phyloP scores from a whole-genome alignment of 176 grass and related monocot species.

The Phoenix dactylifera region DNA sequence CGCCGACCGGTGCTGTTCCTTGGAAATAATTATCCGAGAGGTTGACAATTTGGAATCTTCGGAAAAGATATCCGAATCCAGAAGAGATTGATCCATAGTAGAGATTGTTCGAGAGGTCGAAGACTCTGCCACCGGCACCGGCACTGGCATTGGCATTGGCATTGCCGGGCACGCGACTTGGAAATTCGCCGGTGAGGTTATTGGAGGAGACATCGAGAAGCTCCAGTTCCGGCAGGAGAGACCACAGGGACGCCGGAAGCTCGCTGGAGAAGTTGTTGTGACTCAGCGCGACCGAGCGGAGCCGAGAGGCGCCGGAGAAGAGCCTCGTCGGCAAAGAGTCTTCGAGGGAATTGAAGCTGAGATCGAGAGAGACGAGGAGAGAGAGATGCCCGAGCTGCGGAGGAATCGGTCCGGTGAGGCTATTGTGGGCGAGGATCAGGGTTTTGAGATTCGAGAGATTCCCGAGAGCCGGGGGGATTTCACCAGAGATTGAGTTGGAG shows the following conservation, averaged over 20 bases:
- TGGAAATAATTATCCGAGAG: constrained; percentile 68
- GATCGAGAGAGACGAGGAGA: constrained; percentile 28
- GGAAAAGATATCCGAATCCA: constrained; percentile 13
- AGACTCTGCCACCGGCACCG: constrained; percentile 3
- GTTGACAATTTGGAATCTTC: constrained; percentile 52
- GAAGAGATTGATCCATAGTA: constrained; percentile 47
- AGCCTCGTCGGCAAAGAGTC: not conserved
- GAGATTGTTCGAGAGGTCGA: constrained; percentile 64
- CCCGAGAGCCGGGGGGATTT: constrained; percentile 32
- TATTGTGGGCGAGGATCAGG: constrained; percentile 45
- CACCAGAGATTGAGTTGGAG: not conserved
- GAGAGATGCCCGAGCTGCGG: constrained; percentile 29
- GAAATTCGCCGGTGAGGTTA: too few relatives aligned
- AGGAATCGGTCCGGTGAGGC: constrained; percentile 44
- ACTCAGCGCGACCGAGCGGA: too few relatives aligned
- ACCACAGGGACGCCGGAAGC: too few relatives aligned
- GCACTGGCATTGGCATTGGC: not conserved
- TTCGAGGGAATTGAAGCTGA: constrained; percentile 14
- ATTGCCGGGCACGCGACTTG: not conserved
- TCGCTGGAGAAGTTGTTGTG: too few relatives aligned
- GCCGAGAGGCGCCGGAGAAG: too few relatives aligned
- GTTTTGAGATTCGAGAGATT: constrained; percentile 38
- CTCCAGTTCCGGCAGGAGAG: too few relatives aligned
- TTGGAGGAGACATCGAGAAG: too few relatives aligned
- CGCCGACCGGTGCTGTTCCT: constrained; percentile 2